Evolutionary conservation across 768 basidiomycete genomes (phyloP).

Genomic region (Kwoniella dejecticola): DNA sequence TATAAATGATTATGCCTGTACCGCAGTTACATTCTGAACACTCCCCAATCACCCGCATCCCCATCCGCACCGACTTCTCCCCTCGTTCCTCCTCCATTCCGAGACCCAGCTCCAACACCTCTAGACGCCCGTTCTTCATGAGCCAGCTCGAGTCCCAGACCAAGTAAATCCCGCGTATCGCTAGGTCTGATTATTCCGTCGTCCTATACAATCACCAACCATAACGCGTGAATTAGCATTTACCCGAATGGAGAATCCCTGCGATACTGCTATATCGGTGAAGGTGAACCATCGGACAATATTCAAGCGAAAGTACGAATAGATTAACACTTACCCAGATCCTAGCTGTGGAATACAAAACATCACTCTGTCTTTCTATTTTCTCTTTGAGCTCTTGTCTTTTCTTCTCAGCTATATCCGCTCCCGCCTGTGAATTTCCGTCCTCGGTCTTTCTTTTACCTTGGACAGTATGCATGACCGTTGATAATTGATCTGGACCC

Average conservation of each 20-base stretch:
- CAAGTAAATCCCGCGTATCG: conserved; percentile 85
- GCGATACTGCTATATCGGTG: no score
- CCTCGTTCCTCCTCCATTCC: conserved; percentile 54
- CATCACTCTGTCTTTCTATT: conserved; percentile 85
- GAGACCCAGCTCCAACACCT: conserved; percentile 59
- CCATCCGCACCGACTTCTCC: conserved; percentile 63
- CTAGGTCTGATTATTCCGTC: conserved; percentile 73
- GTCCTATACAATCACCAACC: conserved; percentile 27
- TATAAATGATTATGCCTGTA: no score
- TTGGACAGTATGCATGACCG: conserved; percentile 85
- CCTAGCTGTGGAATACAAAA: conserved; percentile 84
- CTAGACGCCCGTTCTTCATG: conserved; percentile 52
- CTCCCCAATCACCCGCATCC: conserved; percentile 65
- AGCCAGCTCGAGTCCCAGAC: conserved; percentile 81
- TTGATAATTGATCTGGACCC: conserved; percentile 89
- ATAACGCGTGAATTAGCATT: not conserved
- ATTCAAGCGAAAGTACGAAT: not conserved
- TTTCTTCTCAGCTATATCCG: conserved; percentile 17
- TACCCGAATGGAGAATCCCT: no score
- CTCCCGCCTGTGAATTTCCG: no score
- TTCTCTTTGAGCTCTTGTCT: conserved; percentile 64
- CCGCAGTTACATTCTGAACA: conserved; percentile 92
- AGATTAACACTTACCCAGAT: conserved; percentile 64
- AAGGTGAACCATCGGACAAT: no score
- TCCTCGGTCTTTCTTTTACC: conserved; percentile 61